Evolutionary conservation across 2,329 filamentous ascomycete genomes (phyloP), one percentile per base, ranked within the genome.

Genomic region (Aspergillus brasiliensis): DNA sequence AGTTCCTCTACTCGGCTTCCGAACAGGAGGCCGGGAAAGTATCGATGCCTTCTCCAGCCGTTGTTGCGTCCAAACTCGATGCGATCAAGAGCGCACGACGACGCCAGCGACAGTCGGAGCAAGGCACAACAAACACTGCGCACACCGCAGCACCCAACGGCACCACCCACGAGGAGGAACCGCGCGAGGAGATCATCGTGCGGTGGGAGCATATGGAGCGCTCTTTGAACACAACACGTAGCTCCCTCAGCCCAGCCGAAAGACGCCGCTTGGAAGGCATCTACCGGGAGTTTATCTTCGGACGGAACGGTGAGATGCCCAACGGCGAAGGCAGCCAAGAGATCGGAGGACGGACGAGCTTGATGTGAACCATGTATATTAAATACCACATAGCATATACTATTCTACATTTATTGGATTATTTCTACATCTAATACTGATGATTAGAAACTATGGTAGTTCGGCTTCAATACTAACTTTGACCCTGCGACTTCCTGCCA

Each of bases 301-400:
- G 92, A 0, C 84, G 95, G 67, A 97, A 93, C 75, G 95, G 95
- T 7, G 93, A 98, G 80, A 92, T 99, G 91, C 91, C 88, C 61
- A 94, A 90, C 76, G 95, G 95, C 1, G 91, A 98, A 77, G 92
- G 91, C 0, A 91, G 90, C 58, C 96, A 88, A 75, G 95, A 98
- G 77, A 87, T 99, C 78, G 95, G 95, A 7, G 95, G 93, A 13
- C 83, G 95, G 73, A 94, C 90, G 69, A 98, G 92, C 78, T 81
- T 99, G 77, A 98, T 98, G 95, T 97, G 68, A 48, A 17, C 8
- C 15, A 48, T 53, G 51, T 53, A 53, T 25, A 53, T 40, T 40
- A 38, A 8, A 19, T 40, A 23, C 21, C 11, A 42, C 19, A 10
- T 44, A 38, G 40, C 49, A 38, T 51, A 34, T 15, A 19, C 6